phyloP scores from a whole-genome alignment of 306 rosid genomes.

The Vigna reflexopilosa region DNA sequence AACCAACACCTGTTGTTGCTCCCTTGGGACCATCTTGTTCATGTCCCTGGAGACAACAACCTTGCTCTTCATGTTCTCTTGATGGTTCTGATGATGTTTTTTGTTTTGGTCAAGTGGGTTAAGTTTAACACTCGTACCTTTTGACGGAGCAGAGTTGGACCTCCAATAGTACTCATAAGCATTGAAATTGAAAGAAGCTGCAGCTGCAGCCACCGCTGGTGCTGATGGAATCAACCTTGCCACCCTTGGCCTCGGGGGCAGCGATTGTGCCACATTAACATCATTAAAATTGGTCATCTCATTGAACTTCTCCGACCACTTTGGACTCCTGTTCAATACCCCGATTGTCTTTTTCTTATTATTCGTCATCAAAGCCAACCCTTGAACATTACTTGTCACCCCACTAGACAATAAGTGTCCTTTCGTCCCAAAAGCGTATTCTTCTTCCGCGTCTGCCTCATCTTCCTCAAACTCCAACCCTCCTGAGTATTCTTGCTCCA shows the following conservation, averaged over 20 bases:
- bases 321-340: slow-evolving; percentile 57
- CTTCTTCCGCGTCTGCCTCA: slow-evolving; percentile 19
- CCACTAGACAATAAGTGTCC: slow-evolving; percentile 48
- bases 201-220: slow-evolving; percentile 33
- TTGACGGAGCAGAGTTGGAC: slow-evolving; percentile 49
- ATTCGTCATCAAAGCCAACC: slow-evolving; percentile 61
- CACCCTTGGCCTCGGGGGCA: slow-evolving; percentile 65
- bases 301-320: slow-evolving; percentile 60
- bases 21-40: slow-evolving; percentile 43
- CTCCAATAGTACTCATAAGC: slow-evolving; percentile 77
- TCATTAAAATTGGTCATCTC: slow-evolving; percentile 57
- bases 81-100: background rate
- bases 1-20: slow-evolving; percentile 55
- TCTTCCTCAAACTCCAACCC: slow-evolving; percentile 32
- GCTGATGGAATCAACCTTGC: slow-evolving; percentile 54
- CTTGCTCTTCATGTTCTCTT: slow-evolving; percentile 36
- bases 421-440: background rate
- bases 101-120: slow-evolving; percentile 42
- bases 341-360: slow-evolving; percentile 55
- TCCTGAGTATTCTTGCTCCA: slow-evolving; percentile 40
- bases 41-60: slow-evolving; percentile 39
- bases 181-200: slow-evolving; percentile 72
- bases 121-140: slow-evolving; percentile 19
- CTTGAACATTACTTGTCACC: slow-evolving; percentile 46
- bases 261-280: slow-evolving; percentile 59